phyloP scores from a whole-genome alignment of 2,329 filamentous ascomycete genomes.

The Colletotrichum camelliae region DNA sequence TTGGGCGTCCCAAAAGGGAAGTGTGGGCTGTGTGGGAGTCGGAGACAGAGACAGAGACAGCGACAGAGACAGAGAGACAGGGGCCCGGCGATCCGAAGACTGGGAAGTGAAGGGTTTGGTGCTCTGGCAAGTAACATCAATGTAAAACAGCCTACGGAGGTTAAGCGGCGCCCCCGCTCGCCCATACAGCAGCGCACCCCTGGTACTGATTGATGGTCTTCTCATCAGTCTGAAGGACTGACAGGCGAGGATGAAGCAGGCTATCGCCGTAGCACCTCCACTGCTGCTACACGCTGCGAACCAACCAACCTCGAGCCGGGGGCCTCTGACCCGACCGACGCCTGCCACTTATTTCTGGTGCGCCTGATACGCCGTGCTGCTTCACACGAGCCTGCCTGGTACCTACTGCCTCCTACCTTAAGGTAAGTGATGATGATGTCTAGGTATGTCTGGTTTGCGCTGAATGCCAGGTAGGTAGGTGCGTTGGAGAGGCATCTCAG shows the following conservation, averaged over 20 bases:
- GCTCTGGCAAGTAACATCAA: constrained; percentile 30
- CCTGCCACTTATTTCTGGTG: not conserved
- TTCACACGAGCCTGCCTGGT: not conserved
- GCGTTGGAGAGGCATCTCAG: not conserved
- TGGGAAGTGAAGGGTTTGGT: not conserved
- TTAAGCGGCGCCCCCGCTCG: constrained; percentile 25
- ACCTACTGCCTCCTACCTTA: too few relatives aligned
- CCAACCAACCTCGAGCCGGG: constrained; percentile 8
- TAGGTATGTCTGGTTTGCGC: too few relatives aligned
- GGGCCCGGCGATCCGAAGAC: constrained; percentile 1
- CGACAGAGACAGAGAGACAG: not conserved
- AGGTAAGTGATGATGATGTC: too few relatives aligned
- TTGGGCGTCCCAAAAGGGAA: constrained; percentile 5
- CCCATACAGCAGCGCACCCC: constrained; percentile 17
- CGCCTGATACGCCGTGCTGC: constrained; percentile 11
- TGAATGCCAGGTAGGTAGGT: too few relatives aligned
- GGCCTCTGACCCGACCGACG: not conserved
- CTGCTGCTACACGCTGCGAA: constrained; percentile 12
- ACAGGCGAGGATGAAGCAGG: not conserved
- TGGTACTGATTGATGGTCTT: not conserved
- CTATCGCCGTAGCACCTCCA: constrained; percentile 6
- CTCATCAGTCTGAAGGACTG: not conserved
- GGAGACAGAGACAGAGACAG: not conserved
- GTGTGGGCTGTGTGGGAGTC: constrained; percentile 12
- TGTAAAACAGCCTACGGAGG: constrained; percentile 41